Evolutionary conservation across 2,329 filamentous ascomycete genomes (phyloP).

Genomic region (Phyllachora maydis): DNA sequence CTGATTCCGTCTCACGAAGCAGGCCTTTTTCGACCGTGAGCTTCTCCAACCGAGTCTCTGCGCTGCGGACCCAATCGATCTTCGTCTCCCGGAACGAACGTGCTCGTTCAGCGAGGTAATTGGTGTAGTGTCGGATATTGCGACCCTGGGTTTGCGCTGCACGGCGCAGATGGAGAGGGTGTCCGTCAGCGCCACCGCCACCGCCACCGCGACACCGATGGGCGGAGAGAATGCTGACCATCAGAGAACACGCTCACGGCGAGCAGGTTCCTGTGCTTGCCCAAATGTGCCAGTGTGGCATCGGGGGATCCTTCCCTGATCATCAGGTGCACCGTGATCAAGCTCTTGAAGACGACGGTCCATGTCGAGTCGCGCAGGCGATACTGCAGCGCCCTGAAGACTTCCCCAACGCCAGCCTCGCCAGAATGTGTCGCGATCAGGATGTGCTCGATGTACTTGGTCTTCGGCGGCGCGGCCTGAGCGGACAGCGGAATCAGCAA

Average conservation of each 20-base stretch:
- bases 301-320: conserved; percentile 86
- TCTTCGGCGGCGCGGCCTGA: conserved; percentile 86
- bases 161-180: no score
- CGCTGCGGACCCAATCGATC: conserved; percentile 73
- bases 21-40: conserved; percentile 82
- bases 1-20: conserved; percentile 72
- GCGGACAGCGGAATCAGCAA: conserved; percentile 1
- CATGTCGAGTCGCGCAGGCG: conserved; percentile 89
- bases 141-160: conserved; percentile 82
- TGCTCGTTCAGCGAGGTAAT: conserved; percentile 68
- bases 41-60: conserved; percentile 66
- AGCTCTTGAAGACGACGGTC: conserved; percentile 97
- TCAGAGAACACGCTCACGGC: conserved; percentile 85
- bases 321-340: conserved; percentile 94
- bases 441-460: conserved; percentile 98
- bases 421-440: conserved; percentile 86
- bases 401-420: conserved; percentile 84
- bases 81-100: conserved; percentile 68
- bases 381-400: conserved; percentile 80
- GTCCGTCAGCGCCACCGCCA: conserved; percentile 3
- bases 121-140: conserved; percentile 82
- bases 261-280: conserved; percentile 63
- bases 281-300: conserved; percentile 67
- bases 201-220: neutral
- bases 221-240: conserved; percentile 39